phyloP scores from a whole-genome alignment of 495 filamentous ascomycete genomes.

The Umbilicaria muhlenbergii region DNA sequence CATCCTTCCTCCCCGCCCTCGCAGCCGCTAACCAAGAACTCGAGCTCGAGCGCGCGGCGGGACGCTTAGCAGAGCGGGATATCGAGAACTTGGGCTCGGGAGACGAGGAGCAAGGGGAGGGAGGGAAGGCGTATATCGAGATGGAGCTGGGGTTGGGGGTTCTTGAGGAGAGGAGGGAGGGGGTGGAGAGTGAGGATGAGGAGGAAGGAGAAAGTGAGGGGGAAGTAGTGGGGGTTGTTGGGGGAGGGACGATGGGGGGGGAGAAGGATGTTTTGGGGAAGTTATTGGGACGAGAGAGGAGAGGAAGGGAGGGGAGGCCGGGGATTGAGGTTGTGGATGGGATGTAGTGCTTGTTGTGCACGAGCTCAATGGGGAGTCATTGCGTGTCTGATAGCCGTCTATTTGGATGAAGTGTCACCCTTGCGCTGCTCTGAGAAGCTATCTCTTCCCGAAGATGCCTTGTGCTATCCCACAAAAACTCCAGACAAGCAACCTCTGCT shows the following conservation, averaged over 20 bases:
- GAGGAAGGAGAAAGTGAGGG: conserved; percentile 1
- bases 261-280: conserved; percentile 21
- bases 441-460: not conserved
- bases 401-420: not conserved
- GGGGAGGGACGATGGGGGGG: conserved; percentile 4
- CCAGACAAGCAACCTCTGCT: conserved; percentile 9
- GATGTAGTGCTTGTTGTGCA: not conserved
- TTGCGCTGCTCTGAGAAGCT: not conserved
- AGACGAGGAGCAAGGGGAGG: conserved; percentile 3
- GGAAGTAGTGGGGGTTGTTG: not conserved
- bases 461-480: conserved; percentile 7
- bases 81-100: conserved; percentile 23
- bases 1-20: conserved; percentile 31
- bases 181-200: conserved; percentile 9
- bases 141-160: conserved; percentile 41
- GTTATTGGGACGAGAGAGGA: conserved; percentile 24
- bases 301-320: conserved; percentile 18
- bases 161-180: conserved; percentile 27
- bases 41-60: conserved; percentile 24
- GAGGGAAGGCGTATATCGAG: conserved; percentile 29
- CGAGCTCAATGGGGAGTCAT: conserved; percentile 1
- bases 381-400: not conserved
- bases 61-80: conserved; percentile 17
- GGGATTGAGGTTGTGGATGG: conserved; percentile 25
- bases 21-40: conserved; percentile 32